These are phyloP conservation scores for Chlorencoelia australis DNA, from an alignment of 2,329 filamentous ascomycete genomes.

Conservation along the genomic window DNA sequence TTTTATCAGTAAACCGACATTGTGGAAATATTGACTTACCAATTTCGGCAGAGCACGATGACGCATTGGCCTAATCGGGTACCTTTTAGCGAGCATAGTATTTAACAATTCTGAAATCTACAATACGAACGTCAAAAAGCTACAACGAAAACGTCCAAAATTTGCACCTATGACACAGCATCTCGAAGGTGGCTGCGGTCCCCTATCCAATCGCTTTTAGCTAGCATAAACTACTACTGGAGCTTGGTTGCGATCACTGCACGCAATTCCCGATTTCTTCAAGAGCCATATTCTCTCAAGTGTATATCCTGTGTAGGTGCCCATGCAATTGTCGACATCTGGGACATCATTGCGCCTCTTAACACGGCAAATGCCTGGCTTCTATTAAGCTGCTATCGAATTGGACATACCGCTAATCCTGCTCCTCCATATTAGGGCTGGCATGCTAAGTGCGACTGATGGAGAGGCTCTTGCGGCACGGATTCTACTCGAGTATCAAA, in stretches of 20 bases:
- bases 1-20: no score
- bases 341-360: neutral
- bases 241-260: neutral
- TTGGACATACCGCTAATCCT: neutral
- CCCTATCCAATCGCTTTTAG: neutral
- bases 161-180: neutral
- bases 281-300: neutral
- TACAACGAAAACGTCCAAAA: neutral
- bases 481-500: no score
- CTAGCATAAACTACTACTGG: neutral
- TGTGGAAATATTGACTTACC: no score
- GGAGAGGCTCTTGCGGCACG: no score
- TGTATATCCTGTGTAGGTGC: neutral
- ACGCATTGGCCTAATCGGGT: no score
- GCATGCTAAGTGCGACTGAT: no score
- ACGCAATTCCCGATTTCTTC: neutral
- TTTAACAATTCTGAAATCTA: neutral
- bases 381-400: neutral
- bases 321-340: neutral
- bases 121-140: neutral
- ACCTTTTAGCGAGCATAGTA: no score
- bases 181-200: neutral
- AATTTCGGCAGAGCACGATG: no score
- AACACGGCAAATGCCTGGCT: no score
- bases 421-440: neutral